A percentile compares a stretch with the other conserved stretches of the same genome.
Evolutionary conservation across 2,329 filamentous ascomycete genomes (phyloP).

Genomic region (Fusarium guadeloupense): DNA sequence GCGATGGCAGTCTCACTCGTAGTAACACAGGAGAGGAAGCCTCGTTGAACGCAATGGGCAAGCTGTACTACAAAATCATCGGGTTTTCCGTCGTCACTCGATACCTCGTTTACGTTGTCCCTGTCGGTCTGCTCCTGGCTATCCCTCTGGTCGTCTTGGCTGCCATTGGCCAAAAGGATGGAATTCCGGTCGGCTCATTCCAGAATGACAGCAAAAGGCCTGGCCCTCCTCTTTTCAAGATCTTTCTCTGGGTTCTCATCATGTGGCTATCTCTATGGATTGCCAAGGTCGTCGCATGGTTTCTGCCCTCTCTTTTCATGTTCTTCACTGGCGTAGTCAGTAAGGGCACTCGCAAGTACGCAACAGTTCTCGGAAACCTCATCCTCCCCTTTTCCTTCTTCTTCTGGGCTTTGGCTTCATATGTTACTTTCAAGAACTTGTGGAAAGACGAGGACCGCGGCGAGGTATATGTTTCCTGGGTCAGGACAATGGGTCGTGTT

Average conservation of each 20-base stretch:
- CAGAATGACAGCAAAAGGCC: constrained; percentile 1
- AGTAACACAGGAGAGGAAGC: constrained; percentile 63
- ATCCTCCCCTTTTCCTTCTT: constrained; percentile 74
- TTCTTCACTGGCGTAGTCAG: constrained; percentile 75
- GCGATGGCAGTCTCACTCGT: constrained; percentile 52
- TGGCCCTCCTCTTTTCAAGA: constrained; percentile 61
- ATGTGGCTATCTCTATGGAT: constrained; percentile 74
- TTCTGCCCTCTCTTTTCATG: constrained; percentile 70
- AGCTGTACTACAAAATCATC: constrained; percentile 71
- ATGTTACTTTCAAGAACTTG: constrained; percentile 68
- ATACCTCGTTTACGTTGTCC: constrained; percentile 74
- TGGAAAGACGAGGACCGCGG: constrained; percentile 48
- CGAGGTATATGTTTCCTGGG: constrained; percentile 58
- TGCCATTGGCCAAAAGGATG: constrained; percentile 48
- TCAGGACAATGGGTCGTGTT: constrained; percentile 68
- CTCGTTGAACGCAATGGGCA: constrained; percentile 71
- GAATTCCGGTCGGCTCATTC: constrained; percentile 25
- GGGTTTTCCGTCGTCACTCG: constrained; percentile 70
- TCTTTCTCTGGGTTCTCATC: constrained; percentile 76
- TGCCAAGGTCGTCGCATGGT: constrained; percentile 70
- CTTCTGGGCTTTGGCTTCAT: constrained; percentile 72
- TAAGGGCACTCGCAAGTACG: constrained; percentile 75
- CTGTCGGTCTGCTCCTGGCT: constrained; percentile 68
- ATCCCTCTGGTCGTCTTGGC: constrained; percentile 68
- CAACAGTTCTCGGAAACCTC: constrained; percentile 69